Percentiles rank a stretch among this genome's conserved stretches.
Evolutionary conservation across 1,284 basidiomycete genomes (phyloP).

Genomic region (Cryptococcus sp.): DNA sequence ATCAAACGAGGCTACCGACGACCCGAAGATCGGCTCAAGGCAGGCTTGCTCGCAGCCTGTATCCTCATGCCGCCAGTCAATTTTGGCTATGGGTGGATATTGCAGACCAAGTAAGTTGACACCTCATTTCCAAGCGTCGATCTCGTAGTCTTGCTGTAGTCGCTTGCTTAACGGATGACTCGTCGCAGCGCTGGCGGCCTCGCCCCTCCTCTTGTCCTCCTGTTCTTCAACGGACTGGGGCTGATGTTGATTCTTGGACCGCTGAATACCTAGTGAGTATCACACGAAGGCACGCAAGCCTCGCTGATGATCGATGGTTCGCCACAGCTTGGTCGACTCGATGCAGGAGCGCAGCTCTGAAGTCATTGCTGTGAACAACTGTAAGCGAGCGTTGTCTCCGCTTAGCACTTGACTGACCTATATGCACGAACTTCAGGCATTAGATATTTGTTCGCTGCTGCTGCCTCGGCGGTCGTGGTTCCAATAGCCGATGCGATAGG

Average conservation of each 20-base stretch:
- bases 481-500: slow-evolving; percentile 62
- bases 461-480: slow-evolving; percentile 57
- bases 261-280: slow-evolving; percentile 58
- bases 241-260: slow-evolving; percentile 58
- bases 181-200: slow-evolving; percentile 44
- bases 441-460: slow-evolving; percentile 50
- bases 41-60: slow-evolving; percentile 57
- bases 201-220: slow-evolving; percentile 38
- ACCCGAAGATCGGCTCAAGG: slow-evolving; percentile 65
- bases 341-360: slow-evolving; percentile 61
- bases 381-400: slow-evolving; percentile 13
- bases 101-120: slow-evolving; percentile 26
- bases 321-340: slow-evolving; percentile 57
- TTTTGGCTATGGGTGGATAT: slow-evolving; percentile 48
- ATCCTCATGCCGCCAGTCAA: slow-evolving; percentile 56
- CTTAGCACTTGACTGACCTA: no score
- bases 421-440: slow-evolving; percentile 17
- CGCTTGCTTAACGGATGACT: neutral
- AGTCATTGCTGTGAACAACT: slow-evolving; percentile 54
- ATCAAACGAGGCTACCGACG: slow-evolving; percentile 57
- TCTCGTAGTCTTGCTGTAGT: slow-evolving; percentile 2
- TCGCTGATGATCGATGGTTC: neutral
- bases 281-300: neutral
- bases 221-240: slow-evolving; percentile 54
- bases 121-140: neutral